A percentile compares a stretch with the other conserved stretches of the same genome.
phyloP scores from a whole-genome alignment of 1,139 yeast species.

The Candida frijolesensis region DNA sequence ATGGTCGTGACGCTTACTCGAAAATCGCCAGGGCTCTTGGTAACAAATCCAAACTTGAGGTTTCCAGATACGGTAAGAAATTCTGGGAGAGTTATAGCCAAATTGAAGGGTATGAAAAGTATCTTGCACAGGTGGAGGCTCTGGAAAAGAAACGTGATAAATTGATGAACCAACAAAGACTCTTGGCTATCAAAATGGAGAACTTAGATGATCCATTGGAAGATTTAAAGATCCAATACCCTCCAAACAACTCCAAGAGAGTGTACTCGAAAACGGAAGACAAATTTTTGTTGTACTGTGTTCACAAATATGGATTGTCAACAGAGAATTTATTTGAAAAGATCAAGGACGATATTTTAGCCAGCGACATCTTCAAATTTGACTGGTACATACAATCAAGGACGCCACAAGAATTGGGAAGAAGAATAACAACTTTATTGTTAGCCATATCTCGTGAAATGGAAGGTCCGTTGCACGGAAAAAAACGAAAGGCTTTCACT shows the following conservation, averaged over 20 bases:
- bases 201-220: constrained; percentile 70
- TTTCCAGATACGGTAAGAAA: constrained; percentile 62
- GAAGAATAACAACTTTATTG: constrained; percentile 79
- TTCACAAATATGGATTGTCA: constrained; percentile 76
- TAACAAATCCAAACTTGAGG: constrained; percentile 70
- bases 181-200: constrained; percentile 65
- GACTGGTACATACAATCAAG: constrained; percentile 91
- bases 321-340: constrained; percentile 71
- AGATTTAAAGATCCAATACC: constrained; percentile 75
- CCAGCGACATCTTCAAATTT: constrained; percentile 76
- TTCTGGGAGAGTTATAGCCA: constrained; percentile 77
- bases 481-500: constrained; percentile 28
- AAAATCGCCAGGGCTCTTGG: constrained; percentile 68
- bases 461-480: constrained; percentile 62
- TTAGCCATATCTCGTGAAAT: constrained; percentile 78
- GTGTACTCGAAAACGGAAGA: constrained; percentile 87
- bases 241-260: constrained; percentile 89
- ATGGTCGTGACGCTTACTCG: constrained; percentile 67
- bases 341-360: constrained; percentile 73
- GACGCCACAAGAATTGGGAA: constrained; percentile 78
- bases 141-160: constrained; percentile 82
- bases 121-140: constrained; percentile 79
- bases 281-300: constrained; percentile 72
- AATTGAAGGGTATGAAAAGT: constrained; percentile 85
- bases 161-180: constrained; percentile 62